Percentiles rank a stretch among this genome's conserved stretches.
Conservation (phyloP, 169 alveolate species). For the Eimeria maxima region DNA sequence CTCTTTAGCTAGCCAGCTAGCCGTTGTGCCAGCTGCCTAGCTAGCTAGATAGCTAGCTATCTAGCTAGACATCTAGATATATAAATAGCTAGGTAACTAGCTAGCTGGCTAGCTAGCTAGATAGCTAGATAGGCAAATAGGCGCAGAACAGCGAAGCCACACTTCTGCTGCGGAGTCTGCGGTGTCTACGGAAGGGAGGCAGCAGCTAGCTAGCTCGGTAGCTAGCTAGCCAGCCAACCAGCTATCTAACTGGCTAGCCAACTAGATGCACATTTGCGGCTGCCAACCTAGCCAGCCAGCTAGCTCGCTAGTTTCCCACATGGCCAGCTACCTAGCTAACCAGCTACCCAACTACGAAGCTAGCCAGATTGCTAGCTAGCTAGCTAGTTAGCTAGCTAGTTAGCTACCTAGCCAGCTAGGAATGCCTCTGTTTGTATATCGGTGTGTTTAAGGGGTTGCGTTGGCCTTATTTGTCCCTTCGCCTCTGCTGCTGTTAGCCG, state of each 20-base stretch:
- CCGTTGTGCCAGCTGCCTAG: background rate
- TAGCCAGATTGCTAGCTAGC: too few species aligned
- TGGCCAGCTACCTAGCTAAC: too few species aligned
- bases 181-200: background rate
- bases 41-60: background rate
- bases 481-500: slow-evolving; percentile 29
- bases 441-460: background rate
- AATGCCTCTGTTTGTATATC: too few species aligned
- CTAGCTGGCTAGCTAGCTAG: background rate
- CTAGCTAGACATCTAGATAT: background rate
- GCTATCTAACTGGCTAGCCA: background rate
- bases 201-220: background rate
- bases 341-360: too few species aligned
- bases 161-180: background rate
- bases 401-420: too few species aligned
- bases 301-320: background rate
- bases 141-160: background rate
- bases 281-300: background rate
- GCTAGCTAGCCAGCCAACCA: background rate
- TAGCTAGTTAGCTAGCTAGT: too few species aligned
- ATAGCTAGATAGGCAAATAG: background rate
- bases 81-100: background rate
- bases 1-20: background rate
- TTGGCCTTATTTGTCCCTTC: background rate
- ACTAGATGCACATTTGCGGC: background rate